Percentiles rank a stretch among this genome's conserved stretches.
Conservation (phyloP, 495 filamentous ascomycete genomes). For the Penicillium atrosanguineum region DNA sequence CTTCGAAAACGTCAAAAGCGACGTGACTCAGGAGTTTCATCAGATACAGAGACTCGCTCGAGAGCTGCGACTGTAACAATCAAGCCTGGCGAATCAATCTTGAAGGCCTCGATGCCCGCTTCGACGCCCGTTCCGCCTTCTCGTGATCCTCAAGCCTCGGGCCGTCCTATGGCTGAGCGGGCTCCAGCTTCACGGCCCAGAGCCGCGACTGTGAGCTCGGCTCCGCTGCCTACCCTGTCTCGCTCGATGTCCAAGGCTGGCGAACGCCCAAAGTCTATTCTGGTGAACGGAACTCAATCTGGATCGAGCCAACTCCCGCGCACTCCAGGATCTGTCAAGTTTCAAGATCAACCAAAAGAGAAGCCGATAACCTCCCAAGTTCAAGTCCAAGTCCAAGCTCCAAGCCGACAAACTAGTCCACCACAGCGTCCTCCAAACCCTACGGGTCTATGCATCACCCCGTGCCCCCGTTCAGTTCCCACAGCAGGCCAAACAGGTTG, state of each 20-base stretch:
- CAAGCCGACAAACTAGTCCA: constrained; percentile 14
- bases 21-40: constrained; percentile 17
- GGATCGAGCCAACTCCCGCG: constrained; percentile 4
- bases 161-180: constrained; percentile 1
- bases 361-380: constrained; percentile 2
- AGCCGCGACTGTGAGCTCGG: constrained; percentile 7
- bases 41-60: constrained; percentile 17
- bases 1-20: constrained; percentile 28
- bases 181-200: constrained; percentile 1
- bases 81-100: constrained; percentile 3
- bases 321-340: constrained; percentile 13
- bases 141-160: constrained; percentile 2
- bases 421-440: constrained; percentile 13
- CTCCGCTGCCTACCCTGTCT: neutral
- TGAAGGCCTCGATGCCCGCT: neutral
- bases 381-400: neutral
- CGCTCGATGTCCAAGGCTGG: constrained; percentile 17
- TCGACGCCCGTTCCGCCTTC: constrained; percentile 7
- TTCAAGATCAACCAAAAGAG: constrained; percentile 4
- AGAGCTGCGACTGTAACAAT: neutral
- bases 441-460: constrained; percentile 36
- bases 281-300: constrained; percentile 10
- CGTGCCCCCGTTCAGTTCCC: constrained; percentile 53
- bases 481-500: constrained; percentile 58
- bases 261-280: constrained; percentile 5